Evolutionary conservation across 306 rosid genomes (phyloP).

Genomic region (Prunus armeniaca): DNA sequence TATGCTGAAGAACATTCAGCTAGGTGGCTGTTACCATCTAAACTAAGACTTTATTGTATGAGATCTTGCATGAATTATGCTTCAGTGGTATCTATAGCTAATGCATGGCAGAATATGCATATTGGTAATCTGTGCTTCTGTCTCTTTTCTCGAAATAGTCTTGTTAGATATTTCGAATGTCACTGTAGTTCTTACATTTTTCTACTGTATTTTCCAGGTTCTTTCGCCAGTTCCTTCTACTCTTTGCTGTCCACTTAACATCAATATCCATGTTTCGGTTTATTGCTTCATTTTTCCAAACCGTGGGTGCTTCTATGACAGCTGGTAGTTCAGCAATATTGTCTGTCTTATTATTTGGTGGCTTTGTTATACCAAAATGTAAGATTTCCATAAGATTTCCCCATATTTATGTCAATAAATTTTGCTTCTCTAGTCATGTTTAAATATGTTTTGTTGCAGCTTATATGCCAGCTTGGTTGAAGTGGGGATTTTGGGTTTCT

Average conservation of each 20-base stretch:
- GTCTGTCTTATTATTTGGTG: slow-evolving; percentile 23
- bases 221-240: slow-evolving; percentile 35
- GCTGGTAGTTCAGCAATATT: slow-evolving; percentile 25
- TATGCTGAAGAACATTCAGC: background rate
- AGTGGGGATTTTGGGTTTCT: slow-evolving; percentile 37
- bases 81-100: background rate
- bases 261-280: slow-evolving; percentile 40
- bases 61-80: background rate
- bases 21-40: too few species aligned
- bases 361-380: slow-evolving; percentile 31
- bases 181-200: background rate
- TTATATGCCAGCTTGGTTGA: slow-evolving; percentile 36
- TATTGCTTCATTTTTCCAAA: slow-evolving; percentile 30
- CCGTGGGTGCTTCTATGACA: slow-evolving; percentile 23
- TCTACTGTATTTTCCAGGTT: slow-evolving; percentile 25
- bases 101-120: too few species aligned
- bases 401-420: background rate
- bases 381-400: slow-evolving; percentile 5
- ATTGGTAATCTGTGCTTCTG: background rate
- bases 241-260: slow-evolving; percentile 22
- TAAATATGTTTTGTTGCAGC: slow-evolving; percentile 24
- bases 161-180: background rate
- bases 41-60: background rate
- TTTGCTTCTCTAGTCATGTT: background rate
- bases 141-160: background rate